Base-by-base conservation (phyloP, 495 filamentous ascomycete species). In the Tricharina praecox region DNA sequence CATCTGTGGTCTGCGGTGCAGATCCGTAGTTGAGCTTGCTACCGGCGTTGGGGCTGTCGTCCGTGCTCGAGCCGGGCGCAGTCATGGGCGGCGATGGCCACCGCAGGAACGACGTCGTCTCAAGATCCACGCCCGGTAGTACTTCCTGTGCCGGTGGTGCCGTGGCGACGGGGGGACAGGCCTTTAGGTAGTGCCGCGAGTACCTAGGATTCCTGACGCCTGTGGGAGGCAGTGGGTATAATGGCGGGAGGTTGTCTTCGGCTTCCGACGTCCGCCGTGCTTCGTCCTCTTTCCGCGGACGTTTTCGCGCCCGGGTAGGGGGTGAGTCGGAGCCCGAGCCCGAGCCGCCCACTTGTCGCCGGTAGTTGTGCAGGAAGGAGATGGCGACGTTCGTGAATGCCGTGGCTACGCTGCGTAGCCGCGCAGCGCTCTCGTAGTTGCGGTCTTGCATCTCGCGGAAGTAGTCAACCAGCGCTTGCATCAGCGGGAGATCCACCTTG, bases 301-400 rank as follows among this genome's bases (percentile, higher is more conserved):
- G 35, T 15, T 38, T n/a, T 7, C 11, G 7, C 35, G 18, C 5
- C 16, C 35, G 7, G 7, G 16, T 38, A 38, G 35, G 7, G 16
- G 5, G 7, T 5, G 18, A 8, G 35, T 38, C 16, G 35, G 35
- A 20, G 35, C 7, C 7, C 18, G 11, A 5, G 5, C 15, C 35
- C 7, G 15, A 5, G 7, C 11, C 18, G 18, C 18, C 7, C 35
- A 38, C 15, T 15, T 38, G 13, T 38, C 18, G 35, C 7, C 35
- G 10, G 18, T 46, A 46, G 39, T 59, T 59, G 26, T 49, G 51
- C 25, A 59, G 15, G 47, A 59, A 59, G 1, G 56, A 52, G 4
- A 52, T 54, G 0, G 56, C 56, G 1, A 60, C 51, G 33, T 59
- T 56, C 0, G 52, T 60, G 18, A 60, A 60, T 21, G 56, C 56